A percentile compares a stretch with the other conserved stretches of the same genome.
Conservation (phyloP, 176 grass and related monocot genomes). For the Aegilops longissima region DNA sequence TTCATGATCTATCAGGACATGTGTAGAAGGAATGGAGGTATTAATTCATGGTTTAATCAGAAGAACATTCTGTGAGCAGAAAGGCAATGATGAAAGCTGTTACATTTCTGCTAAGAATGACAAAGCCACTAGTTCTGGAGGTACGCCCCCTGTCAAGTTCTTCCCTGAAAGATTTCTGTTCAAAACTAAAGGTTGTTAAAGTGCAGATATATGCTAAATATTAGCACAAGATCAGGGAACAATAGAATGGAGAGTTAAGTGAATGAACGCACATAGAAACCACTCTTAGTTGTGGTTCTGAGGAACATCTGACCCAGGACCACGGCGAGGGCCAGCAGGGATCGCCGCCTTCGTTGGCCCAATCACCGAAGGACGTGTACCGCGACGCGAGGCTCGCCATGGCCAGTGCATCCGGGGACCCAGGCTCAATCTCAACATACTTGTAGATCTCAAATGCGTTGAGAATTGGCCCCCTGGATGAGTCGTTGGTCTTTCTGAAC, state of each 20-base stretch:
- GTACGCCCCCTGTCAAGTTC: constrained; percentile 73
- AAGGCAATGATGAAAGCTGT: background rate
- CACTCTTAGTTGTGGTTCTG: constrained; percentile 54
- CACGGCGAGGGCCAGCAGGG: constrained; percentile 75
- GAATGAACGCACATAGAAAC: constrained; percentile 49
- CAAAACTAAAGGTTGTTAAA: background rate
- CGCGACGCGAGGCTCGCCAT: constrained; percentile 63
- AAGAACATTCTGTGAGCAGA: background rate
- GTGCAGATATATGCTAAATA: background rate
- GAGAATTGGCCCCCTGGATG: constrained; percentile 71
- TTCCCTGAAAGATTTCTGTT: constrained; percentile 71
- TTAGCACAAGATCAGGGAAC: background rate
- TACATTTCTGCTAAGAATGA: constrained; percentile 77
- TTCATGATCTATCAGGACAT: background rate
- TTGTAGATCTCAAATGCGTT: constrained; percentile 90
- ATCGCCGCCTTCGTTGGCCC: constrained; percentile 76
- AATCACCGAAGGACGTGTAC: constrained; percentile 33
- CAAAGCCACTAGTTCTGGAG: constrained; percentile 53
- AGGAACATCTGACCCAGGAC: constrained; percentile 77
- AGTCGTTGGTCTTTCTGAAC: constrained; percentile 81
- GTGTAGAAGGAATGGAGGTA: background rate
- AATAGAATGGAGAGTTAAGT: background rate
- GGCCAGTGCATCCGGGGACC: constrained; percentile 52
- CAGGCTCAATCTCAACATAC: constrained; percentile 52
- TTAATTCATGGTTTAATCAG: background rate